Conservation (phyloP, 2,329 filamentous ascomycete species). For the Escovopsis sp. region DNA sequence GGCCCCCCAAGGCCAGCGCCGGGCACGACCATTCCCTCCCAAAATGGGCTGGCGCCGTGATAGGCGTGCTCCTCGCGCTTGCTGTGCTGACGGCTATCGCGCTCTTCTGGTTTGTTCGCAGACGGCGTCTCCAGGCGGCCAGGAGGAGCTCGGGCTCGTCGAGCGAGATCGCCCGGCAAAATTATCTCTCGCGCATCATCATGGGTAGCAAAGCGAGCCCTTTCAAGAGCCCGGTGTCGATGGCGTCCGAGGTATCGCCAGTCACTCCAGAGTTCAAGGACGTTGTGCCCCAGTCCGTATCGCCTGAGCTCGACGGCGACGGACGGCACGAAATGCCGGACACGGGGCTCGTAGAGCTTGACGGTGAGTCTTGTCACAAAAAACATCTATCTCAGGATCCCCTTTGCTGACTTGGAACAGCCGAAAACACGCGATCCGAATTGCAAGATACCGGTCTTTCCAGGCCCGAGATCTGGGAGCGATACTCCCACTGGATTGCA, state of each 20-base stretch:
- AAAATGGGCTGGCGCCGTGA: constrained; percentile 42
- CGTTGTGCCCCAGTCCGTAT: constrained; percentile 8
- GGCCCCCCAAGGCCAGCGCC: constrained; percentile 8
- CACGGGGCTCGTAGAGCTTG: constrained; percentile 30
- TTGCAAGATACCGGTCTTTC: constrained; percentile 28
- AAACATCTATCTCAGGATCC: no score
- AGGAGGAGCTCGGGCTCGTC: constrained; percentile 19
- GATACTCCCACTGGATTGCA: constrained; percentile 13
- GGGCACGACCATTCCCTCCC: constrained; percentile 27
- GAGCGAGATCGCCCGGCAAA: constrained; percentile 4
- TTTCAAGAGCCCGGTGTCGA: constrained; percentile 29
- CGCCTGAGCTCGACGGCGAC: constrained; percentile 1
- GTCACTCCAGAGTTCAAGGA: constrained; percentile 25
- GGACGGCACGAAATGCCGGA: constrained; percentile 25
- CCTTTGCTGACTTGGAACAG: constrained; percentile 1
- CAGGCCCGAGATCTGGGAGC: constrained; percentile 24
- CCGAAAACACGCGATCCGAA: constrained; percentile 28
- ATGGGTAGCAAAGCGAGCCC: background rate
- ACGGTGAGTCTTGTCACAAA: constrained; percentile 19
- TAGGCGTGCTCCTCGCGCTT: constrained; percentile 45
- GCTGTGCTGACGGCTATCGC: constrained; percentile 36
- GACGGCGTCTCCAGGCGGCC: constrained; percentile 29
- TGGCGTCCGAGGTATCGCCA: constrained; percentile 26
- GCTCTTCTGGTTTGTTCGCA: constrained; percentile 37
- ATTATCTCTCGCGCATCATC: constrained; percentile 10